These are phyloP conservation scores for Aspergillus taichungensis DNA, from an alignment of 495 filamentous ascomycete species.

Conservation along the genomic window DNA sequence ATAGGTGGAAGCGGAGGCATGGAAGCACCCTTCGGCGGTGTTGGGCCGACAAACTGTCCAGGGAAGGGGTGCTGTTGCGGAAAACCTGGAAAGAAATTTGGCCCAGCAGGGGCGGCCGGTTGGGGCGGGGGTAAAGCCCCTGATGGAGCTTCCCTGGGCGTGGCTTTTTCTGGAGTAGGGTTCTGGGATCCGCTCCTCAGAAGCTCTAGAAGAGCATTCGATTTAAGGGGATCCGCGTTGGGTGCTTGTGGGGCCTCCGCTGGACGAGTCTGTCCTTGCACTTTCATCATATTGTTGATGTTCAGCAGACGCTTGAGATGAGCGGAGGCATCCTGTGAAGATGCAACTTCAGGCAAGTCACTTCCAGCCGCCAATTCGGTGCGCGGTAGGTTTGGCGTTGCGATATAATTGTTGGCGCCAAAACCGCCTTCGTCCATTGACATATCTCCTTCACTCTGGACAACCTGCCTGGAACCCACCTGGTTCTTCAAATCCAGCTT, in stretches of 20 bases:
- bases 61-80: slow-evolving; percentile 22
- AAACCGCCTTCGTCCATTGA: slow-evolving; percentile 29
- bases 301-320: slow-evolving; percentile 58
- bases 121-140: slow-evolving; percentile 32
- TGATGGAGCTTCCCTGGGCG: slow-evolving; percentile 28
- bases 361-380: slow-evolving; percentile 23
- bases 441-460: slow-evolving; percentile 23
- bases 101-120: slow-evolving; percentile 25
- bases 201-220: slow-evolving; percentile 50
- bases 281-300: slow-evolving; percentile 36
- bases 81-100: slow-evolving; percentile 31
- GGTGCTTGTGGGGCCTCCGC: slow-evolving; percentile 6
- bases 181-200: slow-evolving; percentile 41
- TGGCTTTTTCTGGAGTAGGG: slow-evolving; percentile 25
- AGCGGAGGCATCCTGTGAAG: slow-evolving; percentile 42
- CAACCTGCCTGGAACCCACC: slow-evolving; percentile 7
- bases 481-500: slow-evolving; percentile 47
- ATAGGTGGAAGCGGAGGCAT: slow-evolving; percentile 7
- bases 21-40: slow-evolving; percentile 11
- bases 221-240: slow-evolving; percentile 25
- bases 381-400: slow-evolving; percentile 9
- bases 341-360: slow-evolving; percentile 33
- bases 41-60: slow-evolving; percentile 13
- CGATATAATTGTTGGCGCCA: slow-evolving; percentile 3
- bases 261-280: slow-evolving; percentile 3